Evolutionary conservation across 805 yeast species (phyloP), one percentile per base, ranked within the genome.

Genomic region (Torulaspora microellipsoides): DNA sequence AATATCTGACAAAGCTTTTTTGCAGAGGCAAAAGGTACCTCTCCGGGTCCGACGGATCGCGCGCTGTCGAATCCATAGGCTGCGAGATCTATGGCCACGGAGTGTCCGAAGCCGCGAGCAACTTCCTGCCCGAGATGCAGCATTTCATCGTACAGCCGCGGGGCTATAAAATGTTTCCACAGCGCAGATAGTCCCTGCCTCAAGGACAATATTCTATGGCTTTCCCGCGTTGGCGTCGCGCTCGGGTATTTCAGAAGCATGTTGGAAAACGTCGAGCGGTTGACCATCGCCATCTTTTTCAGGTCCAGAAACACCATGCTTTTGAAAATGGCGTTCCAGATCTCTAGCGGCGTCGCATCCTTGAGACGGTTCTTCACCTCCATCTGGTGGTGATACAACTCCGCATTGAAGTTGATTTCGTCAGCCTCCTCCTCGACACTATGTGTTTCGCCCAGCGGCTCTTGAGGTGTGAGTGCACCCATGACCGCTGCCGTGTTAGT

Each of bases 361-460:
- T 14, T 32, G 17, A 32, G 35, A 13, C 35, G 35, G 10, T 9
- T 32, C 23, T 10, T 32, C 35, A 32, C 2, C 17, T 32, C 35
- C 35, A 32, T 32, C 23, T 32, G 35, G 35, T 32, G 35, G 35
- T 32, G 35, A 11, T 32, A 32, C 35, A 32, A 32, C 35, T 32
- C 35, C 17, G 35, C 35, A 20, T 32, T n/a, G 13, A 32, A 32
- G 23, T 32, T 32, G 23, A 14, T 14, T n/a, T n/a, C 17, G 35
- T 32, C 35, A 13, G 35, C 35, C 35, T 32, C 35, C 17, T 32
- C 35, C 13, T 32, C 35, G 7, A 15, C 13, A 17, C 35, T 32
- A 8, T 32, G 35, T 13, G 10, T 13, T n/a, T 32, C 35, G 14
- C 2, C 23, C 14, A 32, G 35, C 17, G 35, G 35, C 14, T 32